phyloP scores from a whole-genome alignment of 208 protist genomes.

The Leishmania major region DNA sequence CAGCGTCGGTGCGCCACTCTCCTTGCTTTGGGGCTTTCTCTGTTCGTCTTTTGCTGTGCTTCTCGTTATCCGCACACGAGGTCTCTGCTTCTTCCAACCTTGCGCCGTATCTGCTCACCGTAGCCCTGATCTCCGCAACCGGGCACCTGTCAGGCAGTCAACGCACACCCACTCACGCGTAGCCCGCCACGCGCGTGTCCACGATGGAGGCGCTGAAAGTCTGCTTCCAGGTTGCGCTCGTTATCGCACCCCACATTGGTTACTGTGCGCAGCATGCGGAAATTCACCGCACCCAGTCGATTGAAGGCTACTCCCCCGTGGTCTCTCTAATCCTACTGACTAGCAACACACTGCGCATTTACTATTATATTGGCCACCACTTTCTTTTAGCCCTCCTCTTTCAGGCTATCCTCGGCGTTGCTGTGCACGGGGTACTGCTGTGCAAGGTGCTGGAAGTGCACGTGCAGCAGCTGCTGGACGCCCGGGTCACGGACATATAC shows the following conservation, averaged over 20 bases:
- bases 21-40: not conserved
- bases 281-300: slow-evolving; percentile 40
- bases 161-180: not conserved
- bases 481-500: slow-evolving; percentile 11
- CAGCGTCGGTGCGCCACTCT: not conserved
- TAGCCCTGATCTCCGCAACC: not conserved
- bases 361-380: slow-evolving; percentile 68
- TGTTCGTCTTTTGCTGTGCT: not conserved
- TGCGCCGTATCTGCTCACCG: not conserved
- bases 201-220: slow-evolving; percentile 6
- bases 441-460: slow-evolving; percentile 52
- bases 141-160: not conserved
- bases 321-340: slow-evolving; percentile 77
- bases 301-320: slow-evolving; percentile 64
- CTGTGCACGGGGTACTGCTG: slow-evolving; percentile 60
- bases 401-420: slow-evolving; percentile 57
- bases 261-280: slow-evolving; percentile 66
- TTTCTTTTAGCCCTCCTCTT: slow-evolving; percentile 69
- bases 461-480: slow-evolving; percentile 12
- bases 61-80: not conserved
- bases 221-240: slow-evolving; percentile 53
- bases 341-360: slow-evolving; percentile 81
- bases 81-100: not conserved
- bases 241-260: slow-evolving; percentile 70
- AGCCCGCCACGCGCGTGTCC: not conserved